These are phyloP conservation scores for Ophiosphaerella korrae DNA, from an alignment of 2,329 filamentous ascomycete genomes.

Conservation along the genomic window DNA sequence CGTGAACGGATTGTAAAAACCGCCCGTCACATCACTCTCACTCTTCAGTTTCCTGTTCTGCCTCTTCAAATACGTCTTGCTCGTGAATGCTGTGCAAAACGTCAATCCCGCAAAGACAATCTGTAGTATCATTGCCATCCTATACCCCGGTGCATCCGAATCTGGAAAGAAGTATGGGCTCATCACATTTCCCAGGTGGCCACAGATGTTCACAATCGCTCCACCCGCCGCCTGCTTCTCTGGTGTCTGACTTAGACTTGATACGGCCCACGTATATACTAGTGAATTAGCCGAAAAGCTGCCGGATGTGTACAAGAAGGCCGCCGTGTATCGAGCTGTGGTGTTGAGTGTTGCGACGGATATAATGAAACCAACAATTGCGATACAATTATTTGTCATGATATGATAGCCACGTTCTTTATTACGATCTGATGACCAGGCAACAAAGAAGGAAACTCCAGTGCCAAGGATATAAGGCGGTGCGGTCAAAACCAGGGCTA, in stretches of 20 bases:
- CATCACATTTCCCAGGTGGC: constrained; percentile 49
- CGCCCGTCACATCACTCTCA: constrained; percentile 6
- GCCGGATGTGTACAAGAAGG: constrained; percentile 42
- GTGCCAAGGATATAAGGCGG: constrained; percentile 17
- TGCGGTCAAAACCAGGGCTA: constrained; percentile 13
- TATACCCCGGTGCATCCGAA: constrained; percentile 14
- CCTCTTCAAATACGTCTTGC: constrained; percentile 12
- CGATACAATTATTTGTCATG: constrained; percentile 10
- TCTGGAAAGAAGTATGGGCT: constrained; percentile 48
- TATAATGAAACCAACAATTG: constrained; percentile 20
- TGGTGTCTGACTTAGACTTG: constrained; percentile 42
- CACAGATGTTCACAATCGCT: constrained; percentile 47
- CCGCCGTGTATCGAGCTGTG: constrained; percentile 22
- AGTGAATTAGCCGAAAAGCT: constrained; percentile 44
- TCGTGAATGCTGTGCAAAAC: constrained; percentile 9
- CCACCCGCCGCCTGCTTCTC: constrained; percentile 48
- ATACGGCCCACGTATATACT: constrained; percentile 45
- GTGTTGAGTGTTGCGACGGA: constrained; percentile 17
- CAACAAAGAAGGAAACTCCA: constrained; percentile 13
- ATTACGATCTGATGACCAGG: constrained; percentile 10
- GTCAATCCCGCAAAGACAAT: constrained; percentile 18
- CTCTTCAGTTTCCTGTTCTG: constrained; percentile 17
- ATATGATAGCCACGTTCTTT: constrained; percentile 21
- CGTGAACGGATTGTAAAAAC: constrained; percentile 6
- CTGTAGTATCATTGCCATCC: constrained; percentile 20